Conservation (phyloP, 768 basidiomycete species). For the Austroboletus festivus region DNA sequence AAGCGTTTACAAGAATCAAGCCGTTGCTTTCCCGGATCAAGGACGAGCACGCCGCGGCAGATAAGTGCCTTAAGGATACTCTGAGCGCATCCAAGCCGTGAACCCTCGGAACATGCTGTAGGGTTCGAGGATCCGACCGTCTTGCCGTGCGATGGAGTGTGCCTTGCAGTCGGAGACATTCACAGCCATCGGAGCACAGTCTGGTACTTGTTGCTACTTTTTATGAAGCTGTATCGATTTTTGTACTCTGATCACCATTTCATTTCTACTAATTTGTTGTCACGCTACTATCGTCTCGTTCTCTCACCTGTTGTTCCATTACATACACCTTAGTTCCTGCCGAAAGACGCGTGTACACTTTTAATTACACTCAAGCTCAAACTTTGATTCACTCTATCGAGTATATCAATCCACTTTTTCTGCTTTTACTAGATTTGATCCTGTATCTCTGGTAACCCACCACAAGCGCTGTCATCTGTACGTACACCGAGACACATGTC, state of each 20-base stretch:
- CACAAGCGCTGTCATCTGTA: too few species aligned
- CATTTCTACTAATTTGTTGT: constrained; percentile 13
- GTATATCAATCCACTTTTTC: constrained; percentile 8
- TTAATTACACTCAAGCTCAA: constrained; percentile 23
- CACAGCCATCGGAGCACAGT: constrained; percentile 14
- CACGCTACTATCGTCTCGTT: constrained; percentile 20
- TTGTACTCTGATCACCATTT: constrained; percentile 23
- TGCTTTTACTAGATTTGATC: too few species aligned
- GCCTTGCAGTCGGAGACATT: constrained; percentile 10
- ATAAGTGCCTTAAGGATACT: constrained; percentile 57
- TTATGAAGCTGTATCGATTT: constrained; percentile 18
- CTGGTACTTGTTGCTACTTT: constrained; percentile 16
- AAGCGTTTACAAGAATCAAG: constrained; percentile 57
- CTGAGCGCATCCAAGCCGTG: constrained; percentile 3
- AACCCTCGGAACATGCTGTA: neutral
- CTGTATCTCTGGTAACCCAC: constrained; percentile 7
- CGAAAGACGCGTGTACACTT: constrained; percentile 21
- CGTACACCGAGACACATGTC: too few species aligned
- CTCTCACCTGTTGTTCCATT: constrained; percentile 17
- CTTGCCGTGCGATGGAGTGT: constrained; percentile 14
- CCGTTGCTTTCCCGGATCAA: constrained; percentile 57
- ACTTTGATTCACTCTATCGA: constrained; percentile 12
- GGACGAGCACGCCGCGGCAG: constrained; percentile 66
- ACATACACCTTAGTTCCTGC: constrained; percentile 24
- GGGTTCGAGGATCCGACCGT: constrained; percentile 3